These are phyloP conservation scores for Metschnikowia arizonensis DNA, from an alignment of 805 yeast genomes.

Conservation along the genomic window DNA sequence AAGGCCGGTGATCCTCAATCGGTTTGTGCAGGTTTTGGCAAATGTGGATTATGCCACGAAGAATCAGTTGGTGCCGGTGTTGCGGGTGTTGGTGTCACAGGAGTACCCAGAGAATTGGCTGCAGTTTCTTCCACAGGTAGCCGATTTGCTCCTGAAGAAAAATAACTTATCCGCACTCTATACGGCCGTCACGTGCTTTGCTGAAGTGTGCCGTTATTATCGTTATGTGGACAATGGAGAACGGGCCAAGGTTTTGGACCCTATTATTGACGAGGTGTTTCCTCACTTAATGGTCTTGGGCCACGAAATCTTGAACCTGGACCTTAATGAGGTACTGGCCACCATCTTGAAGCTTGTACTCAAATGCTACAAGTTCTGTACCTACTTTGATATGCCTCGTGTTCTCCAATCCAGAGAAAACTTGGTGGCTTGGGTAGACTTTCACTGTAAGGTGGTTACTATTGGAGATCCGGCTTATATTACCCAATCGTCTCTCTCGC, in stretches of 20 bases:
- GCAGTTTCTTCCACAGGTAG: slow-evolving; percentile 30
- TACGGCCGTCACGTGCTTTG: slow-evolving; percentile 66
- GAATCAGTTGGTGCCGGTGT: slow-evolving; percentile 37
- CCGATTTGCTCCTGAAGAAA: slow-evolving; percentile 28
- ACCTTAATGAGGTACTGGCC: slow-evolving; percentile 41
- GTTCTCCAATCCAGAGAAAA: slow-evolving; percentile 49
- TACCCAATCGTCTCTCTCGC: slow-evolving; percentile 47
- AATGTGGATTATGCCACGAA: slow-evolving; percentile 29
- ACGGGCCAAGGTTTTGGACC: slow-evolving; percentile 29
- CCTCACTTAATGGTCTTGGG: slow-evolving; percentile 68
- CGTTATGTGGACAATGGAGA: slow-evolving; percentile 62
- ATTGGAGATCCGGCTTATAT: slow-evolving; percentile 55
- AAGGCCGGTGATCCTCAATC: slow-evolving; percentile 65
- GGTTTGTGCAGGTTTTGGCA: slow-evolving; percentile 62
- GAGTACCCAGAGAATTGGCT: slow-evolving; percentile 39
- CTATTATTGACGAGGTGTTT: slow-evolving; percentile 53
- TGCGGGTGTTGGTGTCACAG: slow-evolving; percentile 35
- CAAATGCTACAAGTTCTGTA: slow-evolving; percentile 73
- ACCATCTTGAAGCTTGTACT: slow-evolving; percentile 54
- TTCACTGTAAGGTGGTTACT: slow-evolving; percentile 66
- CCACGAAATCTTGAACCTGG: slow-evolving; percentile 35
- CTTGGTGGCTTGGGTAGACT: slow-evolving; percentile 65
- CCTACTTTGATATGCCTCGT: slow-evolving; percentile 67
- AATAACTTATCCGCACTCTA: slow-evolving; percentile 35
- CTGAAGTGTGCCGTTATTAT: slow-evolving; percentile 65